phyloP scores from a whole-genome alignment of 2,329 filamentous ascomycete species.

The Davidsoniella eucalypti region DNA sequence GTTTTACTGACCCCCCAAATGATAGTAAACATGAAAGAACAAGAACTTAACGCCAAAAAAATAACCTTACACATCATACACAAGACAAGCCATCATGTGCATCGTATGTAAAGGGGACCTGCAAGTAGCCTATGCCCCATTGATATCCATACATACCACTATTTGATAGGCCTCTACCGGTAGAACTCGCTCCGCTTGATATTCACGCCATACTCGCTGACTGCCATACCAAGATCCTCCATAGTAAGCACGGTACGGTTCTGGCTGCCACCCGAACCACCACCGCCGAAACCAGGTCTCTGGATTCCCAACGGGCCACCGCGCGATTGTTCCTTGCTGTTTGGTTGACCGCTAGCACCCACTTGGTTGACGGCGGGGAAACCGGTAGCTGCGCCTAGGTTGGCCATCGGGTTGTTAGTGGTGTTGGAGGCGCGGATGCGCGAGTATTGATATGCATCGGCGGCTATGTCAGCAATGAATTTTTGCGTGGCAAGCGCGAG shows the following conservation, averaged over 20 bases:
- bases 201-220: constrained; percentile 93
- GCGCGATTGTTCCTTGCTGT: constrained; percentile 39
- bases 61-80: no score
- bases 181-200: constrained; percentile 97
- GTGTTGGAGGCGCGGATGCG: constrained; percentile 88
- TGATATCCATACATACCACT: no score
- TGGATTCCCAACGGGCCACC: constrained; percentile 54
- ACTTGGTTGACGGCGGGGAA: constrained; percentile 47
- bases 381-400: constrained; percentile 57
- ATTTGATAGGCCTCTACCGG: constrained; percentile 32
- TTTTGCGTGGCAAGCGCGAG: constrained; percentile 97
- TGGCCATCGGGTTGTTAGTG: constrained; percentile 77
- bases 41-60: no score
- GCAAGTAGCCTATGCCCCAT: no score
- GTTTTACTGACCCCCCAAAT: no score
- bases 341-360: constrained; percentile 31
- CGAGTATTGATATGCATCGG: constrained; percentile 94
- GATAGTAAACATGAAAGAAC: no score
- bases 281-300: constrained; percentile 67
- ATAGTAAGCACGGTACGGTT: constrained; percentile 92
- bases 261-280: constrained; percentile 73
- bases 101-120: no score
- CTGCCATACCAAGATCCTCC: constrained; percentile 97
- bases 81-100: no score
- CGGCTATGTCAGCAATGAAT: constrained; percentile 93